Percentiles rank a stretch among this genome's conserved stretches.
phyloP scores from a whole-genome alignment of 495 filamentous ascomycete species.

The Penicillium dipodomyicola region DNA sequence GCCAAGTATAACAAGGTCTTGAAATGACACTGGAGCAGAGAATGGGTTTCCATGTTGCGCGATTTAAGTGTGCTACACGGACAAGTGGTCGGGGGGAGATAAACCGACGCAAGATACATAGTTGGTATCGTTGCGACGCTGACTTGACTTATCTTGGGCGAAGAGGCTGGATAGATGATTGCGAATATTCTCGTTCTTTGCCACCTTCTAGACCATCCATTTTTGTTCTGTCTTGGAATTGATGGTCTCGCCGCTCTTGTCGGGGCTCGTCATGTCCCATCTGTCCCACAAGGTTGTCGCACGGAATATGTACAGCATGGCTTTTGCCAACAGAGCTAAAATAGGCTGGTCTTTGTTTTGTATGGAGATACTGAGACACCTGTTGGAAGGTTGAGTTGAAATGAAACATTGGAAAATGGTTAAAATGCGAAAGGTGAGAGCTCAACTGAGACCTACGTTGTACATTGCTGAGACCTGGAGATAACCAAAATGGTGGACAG shows the following conservation, averaged over 20 bases:
- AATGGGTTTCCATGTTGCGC: conserved; percentile 7
- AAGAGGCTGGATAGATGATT: neutral
- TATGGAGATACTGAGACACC: conserved; percentile 2
- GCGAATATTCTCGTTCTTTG: neutral
- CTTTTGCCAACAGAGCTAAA: neutral
- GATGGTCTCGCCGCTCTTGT: neutral
- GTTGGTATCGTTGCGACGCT: conserved; percentile 4
- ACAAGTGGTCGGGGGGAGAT: neutral
- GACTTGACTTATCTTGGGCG: neutral
- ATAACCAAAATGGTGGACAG: neutral
- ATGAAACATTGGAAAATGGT: neutral
- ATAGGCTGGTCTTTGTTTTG: neutral
- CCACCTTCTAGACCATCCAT: neutral
- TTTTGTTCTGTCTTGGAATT: neutral
- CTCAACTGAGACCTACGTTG: conserved; percentile 4
- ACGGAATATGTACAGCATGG: conserved; percentile 9
- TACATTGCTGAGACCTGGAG: neutral
- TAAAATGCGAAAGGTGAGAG: neutral
- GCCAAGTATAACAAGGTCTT: neutral
- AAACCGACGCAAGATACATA: neutral
- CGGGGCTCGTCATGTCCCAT: conserved; percentile 11
- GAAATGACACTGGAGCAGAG: conserved; percentile 5
- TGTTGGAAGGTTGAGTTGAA: neutral
- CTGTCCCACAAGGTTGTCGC: conserved; percentile 13
- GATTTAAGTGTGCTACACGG: conserved; percentile 10